Percentiles rank a stretch among this genome's conserved stretches.
Conservation (phyloP, 2,329 filamentous ascomycete species). For the Nemania sp. region DNA sequence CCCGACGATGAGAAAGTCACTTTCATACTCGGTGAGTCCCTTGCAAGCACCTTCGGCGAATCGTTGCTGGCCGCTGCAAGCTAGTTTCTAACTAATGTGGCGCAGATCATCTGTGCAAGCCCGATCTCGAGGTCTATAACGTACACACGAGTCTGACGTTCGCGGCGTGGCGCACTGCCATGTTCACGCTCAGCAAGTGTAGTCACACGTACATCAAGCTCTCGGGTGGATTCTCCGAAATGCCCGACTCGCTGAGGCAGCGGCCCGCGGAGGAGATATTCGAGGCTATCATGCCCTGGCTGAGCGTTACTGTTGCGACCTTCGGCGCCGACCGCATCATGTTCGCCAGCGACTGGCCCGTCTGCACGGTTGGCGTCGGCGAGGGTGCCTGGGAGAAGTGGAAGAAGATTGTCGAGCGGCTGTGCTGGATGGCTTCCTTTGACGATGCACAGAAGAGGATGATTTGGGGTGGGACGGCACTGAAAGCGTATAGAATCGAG, state of each 20-base stretch:
- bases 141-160: constrained; percentile 60
- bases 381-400: constrained; percentile 74
- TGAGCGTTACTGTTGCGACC: constrained; percentile 69
- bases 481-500: constrained; percentile 67
- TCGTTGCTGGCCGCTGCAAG: neutral
- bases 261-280: constrained; percentile 62
- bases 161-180: constrained; percentile 69
- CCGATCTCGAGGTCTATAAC: constrained; percentile 70
- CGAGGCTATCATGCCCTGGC: constrained; percentile 69
- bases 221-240: constrained; percentile 83
- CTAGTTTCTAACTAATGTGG: constrained; percentile 14
- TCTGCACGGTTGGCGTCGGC: constrained; percentile 71
- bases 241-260: constrained; percentile 60
- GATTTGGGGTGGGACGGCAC: constrained; percentile 75
- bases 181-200: constrained; percentile 69
- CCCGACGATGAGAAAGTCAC: constrained; percentile 62
- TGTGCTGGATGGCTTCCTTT: constrained; percentile 67
- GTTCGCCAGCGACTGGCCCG: constrained; percentile 94
- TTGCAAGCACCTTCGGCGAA: no score
- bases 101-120: constrained; percentile 87
- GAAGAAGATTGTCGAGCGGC: constrained; percentile 69
- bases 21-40: constrained; percentile 69
- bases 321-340: constrained; percentile 78
- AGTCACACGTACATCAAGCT: constrained; percentile 83
- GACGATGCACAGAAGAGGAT: constrained; percentile 63